Evolutionary conservation across 1,284 basidiomycete genomes (phyloP).

Genomic region (Taiwanofungus camphoratus): DNA sequence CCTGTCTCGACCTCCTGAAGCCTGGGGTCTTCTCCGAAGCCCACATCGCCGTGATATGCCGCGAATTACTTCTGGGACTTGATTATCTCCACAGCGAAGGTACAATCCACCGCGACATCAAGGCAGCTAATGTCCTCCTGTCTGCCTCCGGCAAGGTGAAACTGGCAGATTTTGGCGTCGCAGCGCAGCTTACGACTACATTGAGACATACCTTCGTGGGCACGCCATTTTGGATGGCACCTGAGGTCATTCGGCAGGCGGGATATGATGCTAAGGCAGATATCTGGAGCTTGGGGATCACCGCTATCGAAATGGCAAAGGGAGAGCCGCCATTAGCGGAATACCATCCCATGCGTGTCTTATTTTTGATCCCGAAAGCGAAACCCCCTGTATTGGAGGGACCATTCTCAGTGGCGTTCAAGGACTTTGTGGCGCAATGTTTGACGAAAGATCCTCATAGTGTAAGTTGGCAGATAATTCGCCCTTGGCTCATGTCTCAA

Average conservation of each 20-base stretch:
- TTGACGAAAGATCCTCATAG: slow-evolving; percentile 86
- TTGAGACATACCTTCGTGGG: slow-evolving; percentile 92
- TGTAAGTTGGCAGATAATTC: slow-evolving; percentile 38
- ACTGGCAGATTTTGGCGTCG: slow-evolving; percentile 95
- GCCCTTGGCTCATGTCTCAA: slow-evolving; percentile 10
- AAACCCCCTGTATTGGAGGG: slow-evolving; percentile 90
- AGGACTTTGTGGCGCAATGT: slow-evolving; percentile 89
- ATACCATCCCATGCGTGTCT: slow-evolving; percentile 93
- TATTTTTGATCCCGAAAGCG: slow-evolving; percentile 96
- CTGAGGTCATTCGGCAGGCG: slow-evolving; percentile 94
- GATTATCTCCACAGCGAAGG: slow-evolving; percentile 93
- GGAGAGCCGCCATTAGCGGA: slow-evolving; percentile 92
- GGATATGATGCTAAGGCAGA: slow-evolving; percentile 96
- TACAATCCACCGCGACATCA: slow-evolving; percentile 98
- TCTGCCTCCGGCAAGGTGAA: slow-evolving; percentile 92
- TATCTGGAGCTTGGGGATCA: slow-evolving; percentile 96
- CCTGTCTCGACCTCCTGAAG: slow-evolving; percentile 93
- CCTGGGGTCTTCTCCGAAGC: slow-evolving; percentile 86
- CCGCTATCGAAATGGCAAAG: slow-evolving; percentile 93
- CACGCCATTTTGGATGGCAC: slow-evolving; percentile 98
- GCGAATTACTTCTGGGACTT: slow-evolving; percentile 90
- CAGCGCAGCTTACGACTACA: slow-evolving; percentile 86
- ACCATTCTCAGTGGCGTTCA: slow-evolving; percentile 79
- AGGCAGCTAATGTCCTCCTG: slow-evolving; percentile 93
- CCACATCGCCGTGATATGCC: slow-evolving; percentile 92